These are phyloP conservation scores for Penicillium steckii DNA, from an alignment of 495 filamentous ascomycete genomes.

Conservation along the genomic window DNA sequence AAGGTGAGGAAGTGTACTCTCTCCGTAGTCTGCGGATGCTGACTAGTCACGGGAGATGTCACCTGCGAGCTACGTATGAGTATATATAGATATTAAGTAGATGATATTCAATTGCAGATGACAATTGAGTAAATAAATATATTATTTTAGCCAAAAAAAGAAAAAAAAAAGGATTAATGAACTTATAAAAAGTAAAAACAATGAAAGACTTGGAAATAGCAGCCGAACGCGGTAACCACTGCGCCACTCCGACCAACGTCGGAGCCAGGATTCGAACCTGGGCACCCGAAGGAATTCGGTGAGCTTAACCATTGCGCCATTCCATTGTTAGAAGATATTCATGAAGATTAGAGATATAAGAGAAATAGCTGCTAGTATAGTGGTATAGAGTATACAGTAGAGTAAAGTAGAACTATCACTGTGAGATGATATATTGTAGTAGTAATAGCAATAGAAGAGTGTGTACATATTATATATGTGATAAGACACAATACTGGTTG, in stretches of 20 bases:
- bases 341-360: constrained; percentile 1
- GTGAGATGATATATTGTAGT: not conserved
- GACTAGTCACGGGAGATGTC: not conserved
- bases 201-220: not conserved
- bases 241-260: constrained; percentile 2
- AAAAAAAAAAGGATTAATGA: not conserved
- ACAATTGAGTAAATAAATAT: not conserved
- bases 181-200: not conserved
- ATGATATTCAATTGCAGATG: not conserved
- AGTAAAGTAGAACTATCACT: not conserved
- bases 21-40: no score
- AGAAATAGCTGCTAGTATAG: not conserved
- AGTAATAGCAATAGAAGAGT: no score
- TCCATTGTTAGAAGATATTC: not conserved
- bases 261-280: constrained; percentile 3
- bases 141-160: not conserved
- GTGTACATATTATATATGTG: no score
- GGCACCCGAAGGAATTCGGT: constrained; percentile 3
- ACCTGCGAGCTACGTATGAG: not conserved
- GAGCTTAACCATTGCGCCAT: constrained; percentile 1
- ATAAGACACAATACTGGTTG: not conserved
- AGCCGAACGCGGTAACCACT: constrained; percentile 3
- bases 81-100: not conserved
- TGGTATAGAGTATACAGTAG: not conserved
- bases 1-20: constrained; percentile 4